Base-by-base conservation (phyloP, 2,329 filamentous ascomycete species). In the Aspergillus sojae region DNA sequence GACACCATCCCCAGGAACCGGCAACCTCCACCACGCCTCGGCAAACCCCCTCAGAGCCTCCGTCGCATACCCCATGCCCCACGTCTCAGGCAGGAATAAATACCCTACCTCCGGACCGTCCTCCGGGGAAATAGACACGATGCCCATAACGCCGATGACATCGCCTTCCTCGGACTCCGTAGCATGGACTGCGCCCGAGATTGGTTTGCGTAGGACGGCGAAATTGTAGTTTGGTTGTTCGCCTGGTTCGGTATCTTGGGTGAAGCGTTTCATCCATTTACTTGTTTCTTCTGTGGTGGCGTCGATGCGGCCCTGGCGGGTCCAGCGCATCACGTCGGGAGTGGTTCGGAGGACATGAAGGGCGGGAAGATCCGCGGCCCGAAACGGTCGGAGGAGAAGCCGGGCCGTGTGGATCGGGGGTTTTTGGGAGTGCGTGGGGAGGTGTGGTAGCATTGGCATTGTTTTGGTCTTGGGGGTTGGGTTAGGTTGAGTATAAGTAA, bases 51-150 rank as follows among this genome's bases (percentile, higher is more conserved):
- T 53, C 46, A 74, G 54, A 12, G 72, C 68, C 30, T 74, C 72
- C 2, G 72, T 74, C 10, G 71, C 71, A 26, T 66, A 70, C n/a
- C 72, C 72, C 23, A 70, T 72, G 0, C 68, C 67, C 72, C 72
- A 74, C 12, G 46, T 50, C 39, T 68, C 66, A 0, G 70, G 72
- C 46, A 67, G 66, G 12, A 74, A 36, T 5, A 68, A 68, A 26
- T 72, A 74, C 19, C 72, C 72, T 19, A 74, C 70, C 26, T 74
- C 71, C 1, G 71, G 66, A 70, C 30, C 28, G 4, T 52, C 4
- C 28, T 23, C 10, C 7, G 48, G 4, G 6, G 28, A 21, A 10
- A 32, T n/a, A 10, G 6, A 19, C 2, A 32, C 28, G 28, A 52
- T 52, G 6, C 48, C 48, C 28, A 52, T 23, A 6, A 52, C 3